Percentiles rank a stretch among this genome's conserved stretches.
phyloP scores from a whole-genome alignment of 1,284 basidiomycete species.

The Kwoniella shivajii region DNA sequence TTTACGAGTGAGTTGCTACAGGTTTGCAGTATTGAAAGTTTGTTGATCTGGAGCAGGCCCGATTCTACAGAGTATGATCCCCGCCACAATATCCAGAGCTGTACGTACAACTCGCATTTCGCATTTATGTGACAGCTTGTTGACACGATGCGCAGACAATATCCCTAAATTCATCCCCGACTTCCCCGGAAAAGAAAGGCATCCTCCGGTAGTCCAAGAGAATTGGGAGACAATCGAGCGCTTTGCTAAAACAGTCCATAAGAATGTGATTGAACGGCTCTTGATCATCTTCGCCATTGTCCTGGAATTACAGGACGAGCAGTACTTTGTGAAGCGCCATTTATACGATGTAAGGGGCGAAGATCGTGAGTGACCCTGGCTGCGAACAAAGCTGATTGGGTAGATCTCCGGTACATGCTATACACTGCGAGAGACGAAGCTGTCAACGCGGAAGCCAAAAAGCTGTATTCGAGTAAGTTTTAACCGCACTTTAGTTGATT shows the following conservation, averaged over 20 bases:
- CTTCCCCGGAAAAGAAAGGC: conserved; percentile 3
- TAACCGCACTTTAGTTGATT: neutral
- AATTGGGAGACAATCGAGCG: conserved; percentile 2
- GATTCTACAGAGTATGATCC: neutral
- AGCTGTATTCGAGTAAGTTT: conserved; percentile 2
- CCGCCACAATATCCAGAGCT: conserved; percentile 3
- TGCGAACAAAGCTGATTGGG: neutral
- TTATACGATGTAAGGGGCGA: neutral
- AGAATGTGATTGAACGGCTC: conserved; percentile 1
- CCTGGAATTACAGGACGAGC: conserved; percentile 1
- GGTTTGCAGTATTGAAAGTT: neutral
- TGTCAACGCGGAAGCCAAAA: neutral
- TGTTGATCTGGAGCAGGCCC: neutral
- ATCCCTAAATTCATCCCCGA: conserved; percentile 7
- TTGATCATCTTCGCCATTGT: conserved; percentile 1
- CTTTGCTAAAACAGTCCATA: neutral
- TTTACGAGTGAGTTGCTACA: conserved; percentile 1
- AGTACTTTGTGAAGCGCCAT: conserved; percentile 3
- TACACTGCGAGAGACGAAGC: neutral
- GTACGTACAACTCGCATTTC: neutral
- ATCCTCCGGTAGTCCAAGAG: neutral
- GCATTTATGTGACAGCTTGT: too few relatives aligned
- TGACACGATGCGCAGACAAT: conserved; percentile 2
- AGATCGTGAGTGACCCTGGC: conserved; percentile 3
- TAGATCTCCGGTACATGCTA: conserved; percentile 1